Base-by-base conservation (phyloP, 257 asterid genomes). In the Ilex aquifolium region DNA sequence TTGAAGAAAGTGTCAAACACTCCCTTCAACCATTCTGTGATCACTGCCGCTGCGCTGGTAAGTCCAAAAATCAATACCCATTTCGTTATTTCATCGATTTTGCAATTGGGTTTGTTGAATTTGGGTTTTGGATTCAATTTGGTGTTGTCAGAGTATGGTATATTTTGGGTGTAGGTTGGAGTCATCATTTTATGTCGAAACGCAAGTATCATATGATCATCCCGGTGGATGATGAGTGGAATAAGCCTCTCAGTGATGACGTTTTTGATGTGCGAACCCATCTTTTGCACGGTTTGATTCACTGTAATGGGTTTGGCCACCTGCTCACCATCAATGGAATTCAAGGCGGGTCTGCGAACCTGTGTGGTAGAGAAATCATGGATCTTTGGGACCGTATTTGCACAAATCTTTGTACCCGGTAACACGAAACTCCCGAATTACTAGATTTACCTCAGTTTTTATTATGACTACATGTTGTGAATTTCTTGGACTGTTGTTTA, bases 381-480 rank as follows among this genome's bases (percentile, higher is more conserved):
- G 95, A 87, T 67, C 85, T 92, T 13, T 92, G 96, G 97, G 96
- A 92, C 66, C 85, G 99, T 32, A 75, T 92, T 65, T 89, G 97
- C 65, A 69, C 79, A 5, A 31, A 73, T 67, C 91, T 92, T 63
- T 73, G 59, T 31, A 78, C 76, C 15, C 68, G 97, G 99, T 92
- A 77, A 62, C 12, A 44, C 12, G 52, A 71, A 27, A 10, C 21
- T 51, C 46, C 31, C 6, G 16, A 54, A 21, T 46, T 2, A 21
- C 11, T 5, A 12, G 10, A 7, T 46, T 14, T 13, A n/a, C 13
- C 30, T 32, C 13, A 32, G 46, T 17, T 31, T 17, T 36, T 36
- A 4, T 36, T 36, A 4, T 36, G 5, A 4, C 42, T 4, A 2
- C 42, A 4, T 36, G 5, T 36, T 17, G 27, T 53, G 6, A 7